A percentile compares a stretch with the other conserved stretches of the same genome.
Conservation (phyloP, 2,329 filamentous ascomycete species). For the Colletotrichum orchidophilum region DNA sequence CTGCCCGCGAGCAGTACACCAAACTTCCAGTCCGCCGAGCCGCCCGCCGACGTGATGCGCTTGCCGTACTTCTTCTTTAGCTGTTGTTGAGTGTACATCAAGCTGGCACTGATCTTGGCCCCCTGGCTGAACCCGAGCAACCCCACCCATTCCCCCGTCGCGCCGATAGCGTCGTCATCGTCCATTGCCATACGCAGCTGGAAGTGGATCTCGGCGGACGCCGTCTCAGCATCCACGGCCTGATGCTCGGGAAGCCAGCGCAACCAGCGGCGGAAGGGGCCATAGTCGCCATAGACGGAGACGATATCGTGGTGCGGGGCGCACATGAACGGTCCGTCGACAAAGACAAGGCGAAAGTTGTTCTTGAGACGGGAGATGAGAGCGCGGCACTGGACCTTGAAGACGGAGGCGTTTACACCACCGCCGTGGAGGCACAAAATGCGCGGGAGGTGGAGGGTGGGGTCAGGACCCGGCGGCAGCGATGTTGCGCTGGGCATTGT, state of each 20-base stretch:
- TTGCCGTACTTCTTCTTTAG: conserved; percentile 48
- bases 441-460: conserved; percentile 59
- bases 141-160: conserved; percentile 66
- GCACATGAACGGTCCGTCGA: conserved; percentile 73
- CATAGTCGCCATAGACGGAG: conserved; percentile 70
- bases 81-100: conserved; percentile 71
- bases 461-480: conserved; percentile 12
- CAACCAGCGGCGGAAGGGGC: conserved; percentile 71
- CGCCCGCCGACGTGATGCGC: conserved; percentile 38
- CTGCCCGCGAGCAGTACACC: conserved; percentile 70
- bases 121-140: conserved; percentile 75
- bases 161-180: conserved; percentile 58
- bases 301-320: conserved; percentile 69
- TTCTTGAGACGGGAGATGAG: conserved; percentile 56
- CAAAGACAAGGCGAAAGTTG: conserved; percentile 77
- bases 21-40: conserved; percentile 61
- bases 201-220: conserved; percentile 50
- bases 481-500: conserved; percentile 27
- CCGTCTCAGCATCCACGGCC: conserved; percentile 56
- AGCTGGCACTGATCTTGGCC: conserved; percentile 67
- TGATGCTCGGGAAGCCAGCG: conserved; percentile 69
- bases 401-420: conserved; percentile 76
- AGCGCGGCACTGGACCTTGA: conserved; percentile 72
- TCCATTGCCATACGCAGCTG: conserved; percentile 58
- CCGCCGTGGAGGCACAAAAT: conserved; percentile 86